phyloP scores from a whole-genome alignment of 257 asterid genomes.

The Pogostemon cablin region DNA sequence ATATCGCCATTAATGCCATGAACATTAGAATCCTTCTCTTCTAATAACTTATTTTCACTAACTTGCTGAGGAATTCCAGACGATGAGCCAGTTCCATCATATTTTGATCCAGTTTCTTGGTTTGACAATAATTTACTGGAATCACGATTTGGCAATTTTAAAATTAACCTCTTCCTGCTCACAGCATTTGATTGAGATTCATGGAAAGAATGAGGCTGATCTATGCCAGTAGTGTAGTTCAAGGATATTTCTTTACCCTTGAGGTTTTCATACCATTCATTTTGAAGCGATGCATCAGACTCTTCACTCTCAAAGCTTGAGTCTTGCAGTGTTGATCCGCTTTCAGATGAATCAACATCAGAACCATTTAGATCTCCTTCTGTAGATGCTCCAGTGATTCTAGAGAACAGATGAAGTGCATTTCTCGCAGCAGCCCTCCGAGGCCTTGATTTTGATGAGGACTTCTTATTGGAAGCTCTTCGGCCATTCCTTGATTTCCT shows the following conservation, averaged over 20 bases:
- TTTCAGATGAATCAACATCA: conserved; percentile 64
- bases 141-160: conserved; percentile 81
- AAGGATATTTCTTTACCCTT: conserved; percentile 75
- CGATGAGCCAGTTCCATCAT: conserved; percentile 55
- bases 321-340: conserved; percentile 69
- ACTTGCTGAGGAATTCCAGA: conserved; percentile 44
- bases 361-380: conserved; percentile 68
- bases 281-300: conserved; percentile 64
- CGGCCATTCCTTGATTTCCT: conserved; percentile 66
- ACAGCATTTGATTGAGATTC: conserved; percentile 51
- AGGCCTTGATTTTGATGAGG: conserved; percentile 81
- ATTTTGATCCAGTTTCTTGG: conserved; percentile 35
- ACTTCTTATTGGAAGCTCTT: conserved; percentile 56
- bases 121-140: conserved; percentile 47
- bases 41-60: conserved; percentile 35
- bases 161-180: conserved; percentile 69
- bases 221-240: conserved; percentile 52
- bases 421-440: conserved; percentile 97
- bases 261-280: conserved; percentile 48
- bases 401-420: conserved; percentile 91
- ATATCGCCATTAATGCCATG: conserved; percentile 44
- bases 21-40: conserved; percentile 37
- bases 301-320: conserved; percentile 75
- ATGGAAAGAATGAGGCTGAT: conserved; percentile 46
- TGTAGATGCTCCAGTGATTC: conserved; percentile 77